Evolutionary conservation across 495 filamentous ascomycete genomes (phyloP).

Genomic region (Annulohypoxylon stygium): DNA sequence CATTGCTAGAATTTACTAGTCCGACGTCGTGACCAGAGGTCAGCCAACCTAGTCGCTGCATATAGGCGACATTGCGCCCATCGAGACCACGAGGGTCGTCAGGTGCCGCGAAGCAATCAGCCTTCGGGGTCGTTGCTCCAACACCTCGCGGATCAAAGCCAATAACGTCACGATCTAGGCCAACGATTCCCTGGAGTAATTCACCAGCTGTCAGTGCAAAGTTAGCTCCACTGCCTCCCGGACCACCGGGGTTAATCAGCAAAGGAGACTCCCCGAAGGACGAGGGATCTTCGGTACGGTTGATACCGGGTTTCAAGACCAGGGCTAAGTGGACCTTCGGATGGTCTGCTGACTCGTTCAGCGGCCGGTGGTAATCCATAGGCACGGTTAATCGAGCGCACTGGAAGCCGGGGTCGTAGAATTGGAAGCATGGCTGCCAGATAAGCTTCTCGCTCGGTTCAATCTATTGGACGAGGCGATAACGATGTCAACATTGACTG

Average conservation of each 20-base stretch:
- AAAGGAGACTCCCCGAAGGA: constrained; percentile 43
- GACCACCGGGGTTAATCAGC: constrained; percentile 59
- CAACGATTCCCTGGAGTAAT: constrained; percentile 59
- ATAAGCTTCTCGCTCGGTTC: constrained; percentile 57
- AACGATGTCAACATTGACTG: constrained; percentile 26
- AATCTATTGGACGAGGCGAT: constrained; percentile 51
- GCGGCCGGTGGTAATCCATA: constrained; percentile 65
- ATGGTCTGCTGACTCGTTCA: constrained; percentile 52
- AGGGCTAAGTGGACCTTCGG: constrained; percentile 65
- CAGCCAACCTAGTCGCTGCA: constrained; percentile 44
- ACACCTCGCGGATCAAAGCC: constrained; percentile 57
- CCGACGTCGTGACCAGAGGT: constrained; percentile 47
- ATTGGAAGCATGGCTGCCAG: constrained; percentile 56
- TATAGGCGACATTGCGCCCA: constrained; percentile 46
- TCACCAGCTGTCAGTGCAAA: constrained; percentile 55
- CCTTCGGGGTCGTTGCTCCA: constrained; percentile 50
- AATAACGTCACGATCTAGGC: constrained; percentile 50
- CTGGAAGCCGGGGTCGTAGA: constrained; percentile 53
- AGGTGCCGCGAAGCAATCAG: constrained; percentile 50
- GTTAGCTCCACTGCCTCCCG: constrained; percentile 63
- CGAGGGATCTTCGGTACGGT: constrained; percentile 63
- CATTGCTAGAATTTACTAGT: constrained; percentile 54
- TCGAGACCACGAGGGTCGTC: constrained; percentile 30
- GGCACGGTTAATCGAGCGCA: constrained; percentile 71
- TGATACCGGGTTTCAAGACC: constrained; percentile 63